Evolutionary conservation across 2,329 filamentous ascomycete genomes (phyloP).

Genomic region (Aspergillus luchuensis): DNA sequence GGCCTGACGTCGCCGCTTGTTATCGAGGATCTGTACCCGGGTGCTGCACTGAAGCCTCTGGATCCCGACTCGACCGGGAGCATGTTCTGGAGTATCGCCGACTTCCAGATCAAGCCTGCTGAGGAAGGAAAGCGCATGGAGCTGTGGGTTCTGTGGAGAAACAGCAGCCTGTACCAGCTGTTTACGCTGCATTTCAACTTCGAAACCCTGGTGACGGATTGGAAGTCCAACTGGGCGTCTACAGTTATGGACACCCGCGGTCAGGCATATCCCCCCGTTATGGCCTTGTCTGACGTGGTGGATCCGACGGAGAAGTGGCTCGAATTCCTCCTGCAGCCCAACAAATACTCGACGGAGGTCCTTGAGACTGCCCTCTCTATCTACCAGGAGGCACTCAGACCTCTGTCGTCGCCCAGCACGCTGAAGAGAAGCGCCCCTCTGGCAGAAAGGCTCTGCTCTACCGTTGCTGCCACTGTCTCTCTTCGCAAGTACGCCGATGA

Average conservation of each 20-base stretch:
- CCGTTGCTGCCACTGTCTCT: constrained; percentile 69
- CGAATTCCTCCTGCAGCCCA: constrained; percentile 77
- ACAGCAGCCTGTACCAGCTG: constrained; percentile 75
- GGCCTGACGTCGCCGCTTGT: constrained; percentile 59
- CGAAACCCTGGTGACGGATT: constrained; percentile 62
- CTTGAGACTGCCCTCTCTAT: constrained; percentile 81
- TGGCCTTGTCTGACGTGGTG: constrained; percentile 65
- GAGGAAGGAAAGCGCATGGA: constrained; percentile 58
- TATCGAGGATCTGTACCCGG: constrained; percentile 71
- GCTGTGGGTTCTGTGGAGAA: constrained; percentile 82
- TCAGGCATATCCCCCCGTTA: constrained; percentile 56
- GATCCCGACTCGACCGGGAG: constrained; percentile 64
- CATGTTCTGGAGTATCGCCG: constrained; percentile 77
- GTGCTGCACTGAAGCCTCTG: constrained; percentile 65
- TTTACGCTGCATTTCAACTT: constrained; percentile 73
- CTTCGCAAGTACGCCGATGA: constrained; percentile 64
- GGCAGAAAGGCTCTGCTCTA: constrained; percentile 73
- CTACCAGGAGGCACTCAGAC: constrained; percentile 67
- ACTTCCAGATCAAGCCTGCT: constrained; percentile 66
- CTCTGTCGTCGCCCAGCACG: constrained; percentile 44
- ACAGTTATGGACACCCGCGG: constrained; percentile 63
- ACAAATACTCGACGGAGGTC: constrained; percentile 75
- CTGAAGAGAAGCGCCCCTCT: constrained; percentile 58
- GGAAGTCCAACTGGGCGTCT: constrained; percentile 70
- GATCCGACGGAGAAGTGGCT: constrained; percentile 85